Evolutionary conservation across 2,329 filamentous ascomycete species (phyloP).

Genomic region (Pseudogymnoascus sp.): DNA sequence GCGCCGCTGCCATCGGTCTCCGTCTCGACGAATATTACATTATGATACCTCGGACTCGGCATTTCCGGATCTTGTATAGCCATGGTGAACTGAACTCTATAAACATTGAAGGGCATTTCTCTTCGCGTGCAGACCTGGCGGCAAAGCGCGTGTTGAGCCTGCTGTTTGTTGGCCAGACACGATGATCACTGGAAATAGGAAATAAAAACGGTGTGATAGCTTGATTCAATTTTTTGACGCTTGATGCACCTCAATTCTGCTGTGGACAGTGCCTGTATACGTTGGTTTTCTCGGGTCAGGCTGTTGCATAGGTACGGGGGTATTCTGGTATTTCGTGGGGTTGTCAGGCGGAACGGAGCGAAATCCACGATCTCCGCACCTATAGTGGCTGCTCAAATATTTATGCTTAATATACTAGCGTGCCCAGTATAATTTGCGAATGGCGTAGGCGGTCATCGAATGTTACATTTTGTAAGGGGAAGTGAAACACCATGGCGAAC

Average conservation of each 20-base stretch:
- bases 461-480: not conserved
- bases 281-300: not conserved
- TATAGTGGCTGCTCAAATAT: no score
- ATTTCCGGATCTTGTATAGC: slow-evolving; percentile 9
- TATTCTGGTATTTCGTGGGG: not conserved
- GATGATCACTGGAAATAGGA: not conserved
- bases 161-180: not conserved
- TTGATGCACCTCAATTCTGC: not conserved
- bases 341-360: not conserved
- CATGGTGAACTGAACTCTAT: slow-evolving; percentile 6
- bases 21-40: slow-evolving; percentile 12
- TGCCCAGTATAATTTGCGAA: not conserved
- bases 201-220: not conserved
- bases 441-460: not conserved
- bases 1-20: slow-evolving; percentile 8
- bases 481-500: not conserved
- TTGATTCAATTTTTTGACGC: not conserved
- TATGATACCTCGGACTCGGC: slow-evolving; percentile 10
- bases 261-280: not conserved
- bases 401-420: no score
- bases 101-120: slow-evolving; percentile 12
- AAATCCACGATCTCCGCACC: not conserved
- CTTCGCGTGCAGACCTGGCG: not conserved
- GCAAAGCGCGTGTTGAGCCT: not conserved
- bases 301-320: not conserved